These are phyloP conservation scores for Neocatenulostroma microsporum DNA, from an alignment of 2,329 filamentous ascomycete species.

Conservation along the genomic window DNA sequence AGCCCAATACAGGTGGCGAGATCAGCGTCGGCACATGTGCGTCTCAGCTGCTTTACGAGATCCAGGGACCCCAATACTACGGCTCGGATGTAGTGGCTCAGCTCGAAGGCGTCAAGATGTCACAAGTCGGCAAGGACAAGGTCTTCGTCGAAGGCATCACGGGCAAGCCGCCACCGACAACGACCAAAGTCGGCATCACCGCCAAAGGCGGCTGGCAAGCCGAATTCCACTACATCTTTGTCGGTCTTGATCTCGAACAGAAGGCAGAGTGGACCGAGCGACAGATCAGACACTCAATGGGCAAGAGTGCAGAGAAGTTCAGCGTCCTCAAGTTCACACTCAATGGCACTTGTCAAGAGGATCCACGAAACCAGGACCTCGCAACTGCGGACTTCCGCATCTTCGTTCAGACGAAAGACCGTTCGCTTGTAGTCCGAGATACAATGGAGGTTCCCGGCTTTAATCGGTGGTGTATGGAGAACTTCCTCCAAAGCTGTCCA, in stretches of 20 bases:
- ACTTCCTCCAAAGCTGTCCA: constrained; percentile 14
- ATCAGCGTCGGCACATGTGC: constrained; percentile 42
- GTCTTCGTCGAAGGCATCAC: constrained; percentile 40
- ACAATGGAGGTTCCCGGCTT: constrained; percentile 11
- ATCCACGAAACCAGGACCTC: constrained; percentile 15
- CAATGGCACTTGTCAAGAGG: constrained; percentile 11
- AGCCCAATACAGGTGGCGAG: constrained; percentile 25
- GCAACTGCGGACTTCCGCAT: constrained; percentile 16
- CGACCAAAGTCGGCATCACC: constrained; percentile 42
- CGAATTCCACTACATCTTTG: constrained; percentile 35
- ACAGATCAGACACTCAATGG: constrained; percentile 33
- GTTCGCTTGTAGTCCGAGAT: constrained; percentile 7
- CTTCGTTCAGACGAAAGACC: constrained; percentile 14
- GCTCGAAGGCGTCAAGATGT: constrained; percentile 42
- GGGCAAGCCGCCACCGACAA: constrained; percentile 38
- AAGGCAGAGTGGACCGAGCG: constrained; percentile 37
- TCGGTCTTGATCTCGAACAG: constrained; percentile 36
- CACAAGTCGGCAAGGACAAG: constrained; percentile 40
- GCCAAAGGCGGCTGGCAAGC: constrained; percentile 39
- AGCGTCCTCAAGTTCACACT: constrained; percentile 12
- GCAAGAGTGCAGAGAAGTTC: constrained; percentile 12
- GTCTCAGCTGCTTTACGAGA: constrained; percentile 46
- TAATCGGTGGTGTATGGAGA: constrained; percentile 15
- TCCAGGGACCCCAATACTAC: constrained; percentile 48
- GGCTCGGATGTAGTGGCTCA: constrained; percentile 49